A percentile compares a stretch with the other conserved stretches of the same genome.
Evolutionary conservation across 2,329 filamentous ascomycete species (phyloP).

Genomic region (Stagonosporopsis cucurbitacearum): DNA sequence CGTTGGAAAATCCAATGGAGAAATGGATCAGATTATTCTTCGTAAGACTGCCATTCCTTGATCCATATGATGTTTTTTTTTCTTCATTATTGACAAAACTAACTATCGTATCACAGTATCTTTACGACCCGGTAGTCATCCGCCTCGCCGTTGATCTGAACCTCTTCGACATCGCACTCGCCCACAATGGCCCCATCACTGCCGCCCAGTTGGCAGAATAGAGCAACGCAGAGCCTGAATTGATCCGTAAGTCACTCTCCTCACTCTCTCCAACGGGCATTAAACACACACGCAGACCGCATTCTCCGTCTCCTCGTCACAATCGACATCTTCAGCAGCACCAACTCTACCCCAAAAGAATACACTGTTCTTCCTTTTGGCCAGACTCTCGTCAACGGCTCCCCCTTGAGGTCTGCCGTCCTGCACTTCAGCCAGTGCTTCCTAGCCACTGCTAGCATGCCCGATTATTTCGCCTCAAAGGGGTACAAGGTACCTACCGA

Average conservation of each 20-base stretch:
- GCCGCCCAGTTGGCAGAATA: slow-evolving; percentile 17
- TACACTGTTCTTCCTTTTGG: slow-evolving; percentile 11
- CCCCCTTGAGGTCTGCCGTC: slow-evolving; percentile 12
- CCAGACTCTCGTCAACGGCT: slow-evolving; percentile 9
- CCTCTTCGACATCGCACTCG: slow-evolving; percentile 22
- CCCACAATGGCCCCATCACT: slow-evolving; percentile 13
- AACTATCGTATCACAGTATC: neutral
- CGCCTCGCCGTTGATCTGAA: slow-evolving; percentile 23
- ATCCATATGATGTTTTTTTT: too few species aligned
- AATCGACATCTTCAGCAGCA: slow-evolving; percentile 9
- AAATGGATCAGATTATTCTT: slow-evolving; percentile 15
- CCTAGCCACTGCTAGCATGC: slow-evolving; percentile 21
- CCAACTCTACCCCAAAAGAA: neutral
- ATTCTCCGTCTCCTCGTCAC: slow-evolving; percentile 15
- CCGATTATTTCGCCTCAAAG: slow-evolving; percentile 36
- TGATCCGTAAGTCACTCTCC: slow-evolving; percentile 15
- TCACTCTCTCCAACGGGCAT: neutral
- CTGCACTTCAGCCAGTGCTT: slow-evolving; percentile 18
- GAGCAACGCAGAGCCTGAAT: slow-evolving; percentile 12
- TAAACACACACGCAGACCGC: slow-evolving; percentile 6
- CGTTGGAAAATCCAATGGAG: slow-evolving; percentile 16
- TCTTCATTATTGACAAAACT: too few species aligned
- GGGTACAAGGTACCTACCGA: slow-evolving; percentile 40
- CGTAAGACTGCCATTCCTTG: too few species aligned
- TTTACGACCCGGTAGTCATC: slow-evolving; percentile 18